A percentile compares a stretch with the other conserved stretches of the same genome.
Evolutionary conservation across 306 rosid species (phyloP).

Genomic region (Sicyos edulis): DNA sequence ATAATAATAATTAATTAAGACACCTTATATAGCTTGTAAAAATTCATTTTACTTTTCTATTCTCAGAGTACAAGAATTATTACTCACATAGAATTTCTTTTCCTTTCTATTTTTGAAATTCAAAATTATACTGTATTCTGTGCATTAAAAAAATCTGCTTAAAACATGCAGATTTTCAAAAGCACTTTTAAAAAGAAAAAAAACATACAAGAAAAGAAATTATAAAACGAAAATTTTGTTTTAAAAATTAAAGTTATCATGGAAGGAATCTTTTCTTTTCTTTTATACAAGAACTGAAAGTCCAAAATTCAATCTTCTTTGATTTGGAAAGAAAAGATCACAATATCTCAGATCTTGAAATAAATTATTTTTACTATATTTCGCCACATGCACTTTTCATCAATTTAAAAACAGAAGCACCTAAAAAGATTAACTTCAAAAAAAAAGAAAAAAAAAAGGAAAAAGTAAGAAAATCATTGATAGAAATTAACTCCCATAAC

Average conservation of each 20-base stretch:
- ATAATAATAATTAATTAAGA: too few species aligned
- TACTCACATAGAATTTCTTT: background rate
- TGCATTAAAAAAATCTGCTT: background rate
- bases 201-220: background rate
- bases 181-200: background rate
- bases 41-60: background rate
- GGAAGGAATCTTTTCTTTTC: background rate
- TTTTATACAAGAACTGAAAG: background rate
- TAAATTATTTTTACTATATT: background rate
- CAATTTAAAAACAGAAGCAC: background rate
- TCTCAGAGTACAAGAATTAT: background rate
- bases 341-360: background rate
- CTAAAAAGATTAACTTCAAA: too few species aligned
- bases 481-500: too few species aligned
- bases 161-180: background rate
- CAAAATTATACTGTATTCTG: background rate
- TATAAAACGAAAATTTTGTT: background rate
- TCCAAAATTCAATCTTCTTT: background rate
- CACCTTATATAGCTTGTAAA: too few species aligned
- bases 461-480: too few species aligned
- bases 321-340: background rate
- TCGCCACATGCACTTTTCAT: background rate
- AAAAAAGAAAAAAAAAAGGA: too few species aligned
- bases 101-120: background rate
- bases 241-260: background rate